Evolutionary conservation across 306 rosid genomes (phyloP), one percentile per base, ranked within the genome.

Genomic region (Pueraria montana): DNA sequence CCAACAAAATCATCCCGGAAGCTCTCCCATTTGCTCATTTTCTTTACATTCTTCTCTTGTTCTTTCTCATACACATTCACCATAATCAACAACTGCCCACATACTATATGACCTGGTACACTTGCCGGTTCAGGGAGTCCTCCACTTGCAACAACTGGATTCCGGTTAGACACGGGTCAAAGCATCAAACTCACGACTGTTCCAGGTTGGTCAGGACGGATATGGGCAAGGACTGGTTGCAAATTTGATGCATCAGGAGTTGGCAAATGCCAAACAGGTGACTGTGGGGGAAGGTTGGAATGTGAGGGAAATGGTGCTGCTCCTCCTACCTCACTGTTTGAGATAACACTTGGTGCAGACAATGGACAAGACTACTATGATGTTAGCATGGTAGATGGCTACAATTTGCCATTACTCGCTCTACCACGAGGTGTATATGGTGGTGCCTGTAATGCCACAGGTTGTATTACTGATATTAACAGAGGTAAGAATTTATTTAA

Each of bases 221-320:
- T 94, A 74, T 94, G 97, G 95, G 98, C 87, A 34, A 79, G 98
- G 83, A 94, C 98, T 0, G 98, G 98, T 24, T 92, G 98, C 88
- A 86, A 66, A 3, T 94, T 94, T 78, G 91, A 94, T n/a, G 83
- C 72, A 32, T 27, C 83, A 3, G 97, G 98, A 58, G 82, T 45
- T 0, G 98, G 98, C n/a, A 88, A 72, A 17, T 94, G 98, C 38
- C 84, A 72, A 83, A 94, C 97, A 1, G 97, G 94, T 4, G 98
- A 94, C 74, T 94, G 98, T 20, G 97, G 97, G 5, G 97, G 98
- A 20, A 89, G 88, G 84, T 86, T 94, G 48, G 85, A 91, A 83
- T 94, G 97, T 70, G 87, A 80, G 20, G 98, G 98, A 45, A 94
- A 34, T 55, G 97, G 97, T 21, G 94, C 95, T 9, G 78, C 85